Base-by-base conservation (phyloP, 805 yeast species). In the Candida verbasci region DNA sequence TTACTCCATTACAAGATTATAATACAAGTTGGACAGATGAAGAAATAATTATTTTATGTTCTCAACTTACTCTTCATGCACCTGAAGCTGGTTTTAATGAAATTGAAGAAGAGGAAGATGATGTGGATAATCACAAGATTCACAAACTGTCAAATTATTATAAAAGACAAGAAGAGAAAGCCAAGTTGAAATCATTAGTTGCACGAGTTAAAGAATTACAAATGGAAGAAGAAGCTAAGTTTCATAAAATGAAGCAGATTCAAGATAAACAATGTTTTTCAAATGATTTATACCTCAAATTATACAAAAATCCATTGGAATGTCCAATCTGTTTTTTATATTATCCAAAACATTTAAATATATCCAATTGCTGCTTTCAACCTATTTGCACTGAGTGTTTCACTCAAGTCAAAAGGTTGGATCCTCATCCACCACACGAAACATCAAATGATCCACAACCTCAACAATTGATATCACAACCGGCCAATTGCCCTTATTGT, bases 381-480 rank as follows among this genome's bases (percentile, higher is more conserved):
- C 89, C 95, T 1, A 88, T 91, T 15, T 93, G 98, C 61, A 75
- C 96, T 2, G 97, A 91, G 60, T 91, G 98, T 55, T 93, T 91
- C 72, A 97, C 91, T 9, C 97, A 91, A 58, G 88, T 91, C 55
- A 87, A 86, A 57, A 73, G 98, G 35, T 64, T 80, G 23, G 95
- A 86, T 9, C 97, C 98, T 0, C 97, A 91, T 60, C 86, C 88
- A 23, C 96, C 96, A 1, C 94, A 87, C 53, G 91, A 82, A 45
- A 56, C 49, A 12, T 41, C 37, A 7, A 47, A 69, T 9, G 33
- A 30, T 17, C 27, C 27, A 64, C 50, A 58, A 11, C 82, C 86
- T 8, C 80, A 81, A 36, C 68, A 78, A 24, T 71, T 91, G 38
- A 80, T 84, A 1, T 82, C 94, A 10, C 97, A 89, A 53, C 84